Evolutionary conservation across 495 filamentous ascomycete genomes (phyloP).

Genomic region (Talaromyces nanjingensis): DNA sequence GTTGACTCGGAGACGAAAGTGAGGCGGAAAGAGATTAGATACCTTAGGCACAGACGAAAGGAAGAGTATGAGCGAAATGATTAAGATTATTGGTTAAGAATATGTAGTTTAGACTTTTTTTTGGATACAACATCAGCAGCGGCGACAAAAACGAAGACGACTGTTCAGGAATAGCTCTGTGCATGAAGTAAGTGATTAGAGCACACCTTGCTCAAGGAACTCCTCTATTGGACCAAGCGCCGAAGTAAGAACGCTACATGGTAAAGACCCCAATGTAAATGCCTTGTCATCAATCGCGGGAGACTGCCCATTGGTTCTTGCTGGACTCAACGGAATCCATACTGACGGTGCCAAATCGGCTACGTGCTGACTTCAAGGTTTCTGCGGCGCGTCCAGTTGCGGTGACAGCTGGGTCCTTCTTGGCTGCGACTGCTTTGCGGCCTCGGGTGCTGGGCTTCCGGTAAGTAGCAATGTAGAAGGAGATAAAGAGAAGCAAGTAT

Average conservation of each 20-base stretch:
- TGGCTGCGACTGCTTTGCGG: background rate
- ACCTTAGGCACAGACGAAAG: background rate
- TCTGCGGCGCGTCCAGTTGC: conserved; percentile 8
- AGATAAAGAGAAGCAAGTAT: conserved; percentile 96
- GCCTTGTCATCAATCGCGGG: background rate
- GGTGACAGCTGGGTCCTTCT: conserved; percentile 3
- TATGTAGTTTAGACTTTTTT: conserved; percentile 2
- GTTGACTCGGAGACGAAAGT: background rate
- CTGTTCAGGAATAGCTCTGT: conserved; percentile 1
- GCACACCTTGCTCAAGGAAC: background rate
- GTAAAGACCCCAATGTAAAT: background rate
- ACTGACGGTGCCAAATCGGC: conserved; percentile 1
- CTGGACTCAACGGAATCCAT: conserved; percentile 8
- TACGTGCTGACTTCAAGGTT: conserved; percentile 9
- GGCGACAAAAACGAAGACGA: background rate
- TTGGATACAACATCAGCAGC: background rate
- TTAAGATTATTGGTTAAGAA: background rate
- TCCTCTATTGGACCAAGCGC: background rate
- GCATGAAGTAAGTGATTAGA: conserved; percentile 1
- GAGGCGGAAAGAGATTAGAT: background rate
- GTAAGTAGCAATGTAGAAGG: conserved; percentile 97
- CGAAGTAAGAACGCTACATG: background rate
- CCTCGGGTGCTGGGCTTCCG: conserved; percentile 52
- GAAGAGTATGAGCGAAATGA: background rate
- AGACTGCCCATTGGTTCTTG: conserved; percentile 8